phyloP scores from a whole-genome alignment of 2,329 filamentous ascomycete species.

The Arthroderma uncinatum region DNA sequence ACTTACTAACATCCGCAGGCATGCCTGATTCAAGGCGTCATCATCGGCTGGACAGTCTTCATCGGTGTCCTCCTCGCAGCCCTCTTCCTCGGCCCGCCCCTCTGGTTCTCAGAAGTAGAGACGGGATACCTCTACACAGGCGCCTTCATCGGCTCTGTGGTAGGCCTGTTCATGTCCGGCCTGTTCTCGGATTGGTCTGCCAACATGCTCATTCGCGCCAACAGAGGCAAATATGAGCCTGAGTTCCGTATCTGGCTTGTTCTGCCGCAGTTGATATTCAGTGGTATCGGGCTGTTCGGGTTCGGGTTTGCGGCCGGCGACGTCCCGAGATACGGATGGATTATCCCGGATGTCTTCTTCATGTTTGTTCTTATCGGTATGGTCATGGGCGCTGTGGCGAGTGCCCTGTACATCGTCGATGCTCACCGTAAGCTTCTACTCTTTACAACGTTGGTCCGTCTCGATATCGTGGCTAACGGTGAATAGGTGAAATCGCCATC shows the following conservation, averaged over 20 bases:
- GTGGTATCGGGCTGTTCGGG: constrained; percentile 68
- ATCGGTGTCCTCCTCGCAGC: constrained; percentile 74
- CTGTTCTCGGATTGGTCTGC: constrained; percentile 62
- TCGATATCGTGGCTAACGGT: constrained; percentile 10
- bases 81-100: constrained; percentile 67
- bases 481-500: constrained; percentile 60
- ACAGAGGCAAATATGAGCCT: constrained; percentile 76
- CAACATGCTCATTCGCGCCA: constrained; percentile 57
- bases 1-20: constrained; percentile 27
- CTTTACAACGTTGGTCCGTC: background rate
- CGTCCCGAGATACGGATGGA: constrained; percentile 53
- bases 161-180: constrained; percentile 68
- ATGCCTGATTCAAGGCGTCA: constrained; percentile 69
- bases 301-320: constrained; percentile 65
- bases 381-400: constrained; percentile 81
- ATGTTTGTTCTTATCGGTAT: constrained; percentile 75
- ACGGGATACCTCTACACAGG: constrained; percentile 82
- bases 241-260: constrained; percentile 81
- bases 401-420: constrained; percentile 81
- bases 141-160: constrained; percentile 69
- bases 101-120: constrained; percentile 69
- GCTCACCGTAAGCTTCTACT: constrained; percentile 60
- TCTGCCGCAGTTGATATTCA: constrained; percentile 67
- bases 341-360: constrained; percentile 70
- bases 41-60: constrained; percentile 94